Evolutionary conservation across 164 flowering plant genomes (phyloP), one percentile per base, ranked within the genome.

Genomic region (Berberis thunbergii): DNA sequence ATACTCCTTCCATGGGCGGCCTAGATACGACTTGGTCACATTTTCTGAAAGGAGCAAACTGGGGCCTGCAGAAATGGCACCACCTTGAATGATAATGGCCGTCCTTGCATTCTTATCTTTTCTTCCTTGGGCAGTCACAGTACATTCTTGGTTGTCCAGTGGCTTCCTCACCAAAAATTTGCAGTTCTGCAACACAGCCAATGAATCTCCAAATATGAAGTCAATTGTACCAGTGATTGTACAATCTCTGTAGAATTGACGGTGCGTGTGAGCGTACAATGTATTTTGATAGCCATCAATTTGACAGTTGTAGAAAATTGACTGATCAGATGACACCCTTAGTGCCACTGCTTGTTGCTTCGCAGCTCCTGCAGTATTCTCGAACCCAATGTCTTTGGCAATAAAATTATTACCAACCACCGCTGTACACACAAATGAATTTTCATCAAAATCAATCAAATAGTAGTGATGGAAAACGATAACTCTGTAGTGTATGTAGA

Each of bases 281-380:
- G 54, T 52, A 26, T 52, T 26, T 52, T 52, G 54, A 26, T 6
- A 52, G 4, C 54, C 54, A 52, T 52, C 54, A 2, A 52, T 52
- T 3, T 52, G 54, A 26, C 54, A 52, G 11, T 52, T 52, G 11
- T 7, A 52, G 4, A 52, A 6, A 1, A 52, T 26, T 52, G 54
- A 3, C 54, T 11, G 4, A 26, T 52, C 54, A 52, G 54, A 3
- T 7, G 10, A 26, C 1, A 52, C 54, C n/a, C 54, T 12, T 11
- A 52, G n/a, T 52, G 54, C 54, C 11, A 52, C 54, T 10, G 54
- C 54, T 52, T 52, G 54, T 6, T 52, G 54, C 12, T 6, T 52
- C 2, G 1, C 69, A 3, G 83, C 74, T 0, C 84, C 83, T 0
- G 80, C 84, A 0, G 78, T 70, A 78, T 80, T 83, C 1, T n/a